Base-by-base conservation (phyloP, 352 stramenopile genomes). In the Globisporangium perplexum region DNA sequence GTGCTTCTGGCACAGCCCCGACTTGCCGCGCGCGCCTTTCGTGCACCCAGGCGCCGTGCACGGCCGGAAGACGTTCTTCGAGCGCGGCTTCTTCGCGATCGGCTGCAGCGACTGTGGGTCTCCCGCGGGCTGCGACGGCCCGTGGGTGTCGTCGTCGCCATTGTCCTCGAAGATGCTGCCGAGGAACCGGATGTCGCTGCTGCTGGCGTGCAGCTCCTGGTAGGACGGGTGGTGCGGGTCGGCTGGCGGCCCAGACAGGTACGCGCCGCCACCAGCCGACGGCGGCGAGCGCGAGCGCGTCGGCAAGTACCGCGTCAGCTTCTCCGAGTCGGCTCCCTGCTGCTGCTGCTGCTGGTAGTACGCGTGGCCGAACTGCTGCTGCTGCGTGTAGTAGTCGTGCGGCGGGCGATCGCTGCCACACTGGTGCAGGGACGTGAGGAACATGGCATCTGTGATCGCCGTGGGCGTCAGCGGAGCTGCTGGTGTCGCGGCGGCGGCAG, bases 1-100 rank as follows among this genome's bases (percentile, higher is more conserved):
- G 63, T 96, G 86, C 53, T 88, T 86, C 26, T 93, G 85, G 42
- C 86, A 96, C 23, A 88, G 59, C n/a, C 83, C 79, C 12, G 77
- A 90, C 52, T 90, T 90, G 30, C 83, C 84, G 35, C 83, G 79
- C 41, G 80, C 83, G 39, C 81, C 78, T 60, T 93, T 93, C 42
- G 69, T 80, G 50, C 85, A 95, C 1, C 78, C 77, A 1, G 74
- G 63, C 1, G 63, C 44, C 17, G 67, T 74, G 47, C 85, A 95
- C 17, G 65, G 74, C 6, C 79, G 77, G 55, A 90, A 86, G 18
- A 84, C 64, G 42, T 88, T 90, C 65, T 90, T 88, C 6, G 77
- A 69, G 24, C 79, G 79, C 22, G 74, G 61, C 31, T 88, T 88
- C 68, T 87, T 90, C 6, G 64, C 33, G 30, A 74, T 62, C 31